Conservation (phyloP, 164 flowering plant genomes). For the Stephania japonica region DNA sequence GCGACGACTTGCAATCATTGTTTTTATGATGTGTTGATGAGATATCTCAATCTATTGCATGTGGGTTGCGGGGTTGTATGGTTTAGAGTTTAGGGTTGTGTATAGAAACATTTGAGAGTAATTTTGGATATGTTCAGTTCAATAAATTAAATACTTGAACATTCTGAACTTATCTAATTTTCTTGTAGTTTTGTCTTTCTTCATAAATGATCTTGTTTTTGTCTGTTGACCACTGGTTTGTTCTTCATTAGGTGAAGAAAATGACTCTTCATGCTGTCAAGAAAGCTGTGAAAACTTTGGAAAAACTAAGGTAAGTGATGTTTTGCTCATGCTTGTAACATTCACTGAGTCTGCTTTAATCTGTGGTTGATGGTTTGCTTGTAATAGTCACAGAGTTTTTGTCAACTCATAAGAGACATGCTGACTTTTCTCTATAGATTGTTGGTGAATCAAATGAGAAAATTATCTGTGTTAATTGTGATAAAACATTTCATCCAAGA, state of each 20-base stretch:
- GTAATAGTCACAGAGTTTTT: too few species aligned
- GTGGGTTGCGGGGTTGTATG: too few species aligned
- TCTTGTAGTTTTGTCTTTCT: background rate
- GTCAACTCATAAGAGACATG: too few species aligned
- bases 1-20: too few species aligned
- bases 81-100: background rate
- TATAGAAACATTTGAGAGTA: background rate
- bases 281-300: slow-evolving; percentile 9
- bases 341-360: background rate
- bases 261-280: slow-evolving; percentile 15
- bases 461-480: too few species aligned
- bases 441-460: too few species aligned
- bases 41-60: too few species aligned
- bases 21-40: too few species aligned
- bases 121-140: background rate
- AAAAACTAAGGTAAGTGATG: slow-evolving; percentile 3
- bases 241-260: slow-evolving; percentile 14
- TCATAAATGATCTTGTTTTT: background rate
- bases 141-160: background rate
- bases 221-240: background rate
- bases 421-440: too few species aligned
- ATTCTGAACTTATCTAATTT: background rate
- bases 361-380: background rate
- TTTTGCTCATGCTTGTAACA: background rate
- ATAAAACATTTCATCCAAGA: too few species aligned